Evolutionary conservation across 2,329 filamentous ascomycete genomes (phyloP).

Genomic region (Hypoxylon sp.): DNA sequence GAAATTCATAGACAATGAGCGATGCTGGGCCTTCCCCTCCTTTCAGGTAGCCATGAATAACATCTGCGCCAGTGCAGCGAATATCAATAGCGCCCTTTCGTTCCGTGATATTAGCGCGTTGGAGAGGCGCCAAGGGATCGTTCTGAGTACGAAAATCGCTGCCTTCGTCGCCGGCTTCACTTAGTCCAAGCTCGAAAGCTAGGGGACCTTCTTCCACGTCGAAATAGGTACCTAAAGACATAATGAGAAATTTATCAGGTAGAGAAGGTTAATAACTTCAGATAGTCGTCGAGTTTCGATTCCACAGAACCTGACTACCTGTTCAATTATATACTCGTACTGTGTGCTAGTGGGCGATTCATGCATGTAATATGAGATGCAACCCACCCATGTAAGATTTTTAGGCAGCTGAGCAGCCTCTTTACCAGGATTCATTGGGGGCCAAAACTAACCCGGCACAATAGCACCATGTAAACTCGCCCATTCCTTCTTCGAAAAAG

Average conservation of each 20-base stretch:
- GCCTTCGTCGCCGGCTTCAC: conserved; percentile 1
- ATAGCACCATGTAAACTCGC: neutral
- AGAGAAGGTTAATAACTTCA: neutral
- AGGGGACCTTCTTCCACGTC: neutral
- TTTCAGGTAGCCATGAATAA: conserved; percentile 12
- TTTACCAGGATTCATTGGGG: neutral
- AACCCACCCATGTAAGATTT: too few species aligned
- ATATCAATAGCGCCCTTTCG: conserved; percentile 9
- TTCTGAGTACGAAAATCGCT: conserved; percentile 12
- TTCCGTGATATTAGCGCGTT: conserved; percentile 14
- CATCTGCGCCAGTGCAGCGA: conserved; percentile 10
- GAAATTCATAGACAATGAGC: conserved; percentile 12
- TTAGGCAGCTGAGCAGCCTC: neutral
- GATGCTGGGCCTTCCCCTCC: conserved; percentile 1
- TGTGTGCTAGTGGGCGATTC: too few species aligned
- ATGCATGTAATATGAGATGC: too few species aligned
- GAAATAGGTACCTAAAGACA: neutral
- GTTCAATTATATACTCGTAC: too few species aligned
- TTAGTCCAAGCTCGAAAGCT: conserved; percentile 1
- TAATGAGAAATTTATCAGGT: neutral
- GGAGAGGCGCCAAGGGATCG: conserved; percentile 5
- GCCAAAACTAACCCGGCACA: neutral
- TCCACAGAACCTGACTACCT: too few species aligned
- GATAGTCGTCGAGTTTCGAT: too few species aligned
- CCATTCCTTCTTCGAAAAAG: neutral